Evolutionary conservation across 768 basidiomycete genomes (phyloP).

Genomic region (Boletus fagicola): DNA sequence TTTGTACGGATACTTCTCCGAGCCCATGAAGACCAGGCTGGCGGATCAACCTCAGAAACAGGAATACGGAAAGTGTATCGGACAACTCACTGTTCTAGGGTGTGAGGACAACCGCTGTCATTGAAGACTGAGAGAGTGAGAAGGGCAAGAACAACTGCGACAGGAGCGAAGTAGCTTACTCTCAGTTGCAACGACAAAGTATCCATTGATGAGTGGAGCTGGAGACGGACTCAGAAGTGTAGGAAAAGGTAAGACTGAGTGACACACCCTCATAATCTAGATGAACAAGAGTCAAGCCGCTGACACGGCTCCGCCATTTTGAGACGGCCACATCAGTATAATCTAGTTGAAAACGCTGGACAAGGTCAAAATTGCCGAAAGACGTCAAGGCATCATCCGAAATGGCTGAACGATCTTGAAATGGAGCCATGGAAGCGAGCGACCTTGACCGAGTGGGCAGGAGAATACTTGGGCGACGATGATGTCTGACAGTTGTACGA

Average conservation of each 20-base stretch:
- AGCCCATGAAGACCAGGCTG: slow-evolving; percentile 93
- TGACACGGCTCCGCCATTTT: slow-evolving; percentile 85
- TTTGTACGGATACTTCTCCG: slow-evolving; percentile 93
- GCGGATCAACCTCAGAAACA: slow-evolving; percentile 2
- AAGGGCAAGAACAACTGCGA: neutral
- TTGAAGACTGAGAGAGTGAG: slow-evolving; percentile 66
- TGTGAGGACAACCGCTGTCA: slow-evolving; percentile 94
- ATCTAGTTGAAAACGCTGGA: slow-evolving; percentile 72
- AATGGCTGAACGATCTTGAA: slow-evolving; percentile 20
- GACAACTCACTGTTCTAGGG: slow-evolving; percentile 81
- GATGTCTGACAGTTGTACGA: slow-evolving; percentile 6
- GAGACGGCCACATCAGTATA: slow-evolving; percentile 78
- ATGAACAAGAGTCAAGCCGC: slow-evolving; percentile 88
- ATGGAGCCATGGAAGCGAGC: slow-evolving; percentile 31
- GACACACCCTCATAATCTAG: slow-evolving; percentile 80
- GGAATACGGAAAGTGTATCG: neutral
- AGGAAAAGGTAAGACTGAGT: slow-evolving; percentile 1
- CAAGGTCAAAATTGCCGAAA: slow-evolving; percentile 81
- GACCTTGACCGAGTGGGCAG: slow-evolving; percentile 6
- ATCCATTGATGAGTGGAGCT: slow-evolving; percentile 90
- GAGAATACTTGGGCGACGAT: neutral
- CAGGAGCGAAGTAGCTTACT: slow-evolving; percentile 46
- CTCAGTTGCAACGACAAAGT: slow-evolving; percentile 88
- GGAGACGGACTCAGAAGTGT: slow-evolving; percentile 17
- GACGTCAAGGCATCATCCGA: slow-evolving; percentile 27